A percentile compares a stretch with the other conserved stretches of the same genome.
These are phyloP conservation scores for Periconia sp. DNA, from an alignment of 2,329 filamentous ascomycete species.

Conservation along the genomic window DNA sequence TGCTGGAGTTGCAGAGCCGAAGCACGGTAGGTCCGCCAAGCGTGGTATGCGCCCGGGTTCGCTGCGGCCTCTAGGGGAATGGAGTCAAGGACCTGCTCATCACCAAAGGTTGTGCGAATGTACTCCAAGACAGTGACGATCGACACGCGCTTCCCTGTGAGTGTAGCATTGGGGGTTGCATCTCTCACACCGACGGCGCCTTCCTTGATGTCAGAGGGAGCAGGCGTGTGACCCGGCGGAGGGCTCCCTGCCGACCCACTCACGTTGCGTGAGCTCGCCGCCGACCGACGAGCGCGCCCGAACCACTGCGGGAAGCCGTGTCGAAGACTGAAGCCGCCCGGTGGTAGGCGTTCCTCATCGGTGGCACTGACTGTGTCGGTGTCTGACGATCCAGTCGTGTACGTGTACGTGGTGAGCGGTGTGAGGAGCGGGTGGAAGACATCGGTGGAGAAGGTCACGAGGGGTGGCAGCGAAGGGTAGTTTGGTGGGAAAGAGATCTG, in stretches of 20 bases:
- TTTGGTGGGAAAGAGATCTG: conserved; percentile 83
- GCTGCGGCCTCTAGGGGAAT: conserved; percentile 82
- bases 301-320: conserved; percentile 95
- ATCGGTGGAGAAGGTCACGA: conserved; percentile 88
- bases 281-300: conserved; percentile 49
- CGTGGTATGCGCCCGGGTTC: conserved; percentile 92
- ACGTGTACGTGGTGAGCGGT: conserved; percentile 92
- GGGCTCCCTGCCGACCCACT: conserved; percentile 38
- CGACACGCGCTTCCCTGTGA: conserved; percentile 22
- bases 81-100: conserved; percentile 76
- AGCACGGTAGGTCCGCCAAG: conserved; percentile 78
- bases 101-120: conserved; percentile 80
- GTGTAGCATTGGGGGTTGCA: conserved; percentile 8
- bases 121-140: conserved; percentile 73
- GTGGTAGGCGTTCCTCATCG: conserved; percentile 81
- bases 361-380: conserved; percentile 82
- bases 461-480: conserved; percentile 80
- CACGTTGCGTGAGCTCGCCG: conserved; percentile 37
- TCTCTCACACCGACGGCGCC: conserved; percentile 12
- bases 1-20: conserved; percentile 38
- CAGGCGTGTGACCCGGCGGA: conserved; percentile 22
- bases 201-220: conserved; percentile 17
- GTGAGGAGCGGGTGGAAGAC: conserved; percentile 95
- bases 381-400: conserved; percentile 75
- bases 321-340: conserved; percentile 86